Evolutionary conservation across 306 rosid genomes (phyloP).

Genomic region (Aeschynomene evenia): DNA sequence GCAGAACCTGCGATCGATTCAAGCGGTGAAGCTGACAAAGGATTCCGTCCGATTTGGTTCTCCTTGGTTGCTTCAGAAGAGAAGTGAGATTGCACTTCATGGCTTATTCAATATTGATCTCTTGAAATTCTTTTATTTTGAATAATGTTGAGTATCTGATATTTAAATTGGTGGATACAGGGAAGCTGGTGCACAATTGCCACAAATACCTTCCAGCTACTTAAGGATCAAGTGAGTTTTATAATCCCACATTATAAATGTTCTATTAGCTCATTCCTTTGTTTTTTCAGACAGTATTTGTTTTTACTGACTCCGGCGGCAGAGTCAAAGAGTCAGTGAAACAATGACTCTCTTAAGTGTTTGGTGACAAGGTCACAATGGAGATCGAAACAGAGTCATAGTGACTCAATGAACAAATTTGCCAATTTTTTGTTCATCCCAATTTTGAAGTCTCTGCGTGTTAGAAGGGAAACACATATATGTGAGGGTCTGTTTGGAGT

Average conservation of each 20-base stretch:
- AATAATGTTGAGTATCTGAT: constrained; percentile 18
- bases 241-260: not conserved
- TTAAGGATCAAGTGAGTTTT: constrained; percentile 60
- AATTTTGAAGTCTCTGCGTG: too few species aligned
- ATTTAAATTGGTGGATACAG: constrained; percentile 40
- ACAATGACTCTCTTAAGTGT: too few species aligned
- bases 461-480: too few species aligned
- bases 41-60: constrained; percentile 50
- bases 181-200: constrained; percentile 45
- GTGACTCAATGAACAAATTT: too few species aligned
- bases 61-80: constrained; percentile 55
- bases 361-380: too few species aligned
- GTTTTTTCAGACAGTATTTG: too few species aligned
- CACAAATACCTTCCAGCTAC: constrained; percentile 52
- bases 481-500: too few species aligned
- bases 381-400: too few species aligned
- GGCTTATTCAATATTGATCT: not conserved
- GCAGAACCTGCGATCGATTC: constrained; percentile 26
- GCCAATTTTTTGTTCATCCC: too few species aligned
- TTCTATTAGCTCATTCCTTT: not conserved
- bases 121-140: not conserved
- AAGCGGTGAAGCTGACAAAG: constrained; percentile 17
- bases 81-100: constrained; percentile 41
- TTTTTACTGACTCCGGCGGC: too few species aligned
- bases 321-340: too few species aligned